Conservation (phyloP, 78 protist species). For the Dictyostelium purpureum region DNA sequence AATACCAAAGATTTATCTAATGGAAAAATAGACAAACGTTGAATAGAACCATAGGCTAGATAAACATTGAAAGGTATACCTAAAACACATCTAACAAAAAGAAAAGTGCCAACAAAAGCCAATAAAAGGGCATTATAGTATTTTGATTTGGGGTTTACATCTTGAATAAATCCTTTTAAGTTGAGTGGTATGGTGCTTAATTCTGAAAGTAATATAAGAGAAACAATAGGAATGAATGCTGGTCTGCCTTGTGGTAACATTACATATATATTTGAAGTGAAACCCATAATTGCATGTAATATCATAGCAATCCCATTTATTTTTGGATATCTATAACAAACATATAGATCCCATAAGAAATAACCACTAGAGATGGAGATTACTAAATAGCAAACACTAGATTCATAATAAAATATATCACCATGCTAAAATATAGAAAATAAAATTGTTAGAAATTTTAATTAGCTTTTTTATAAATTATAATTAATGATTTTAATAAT, state of each 20-base stretch:
- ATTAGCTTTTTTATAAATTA: neutral
- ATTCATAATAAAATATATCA: neutral
- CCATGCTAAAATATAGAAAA: neutral
- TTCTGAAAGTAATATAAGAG: conserved; percentile 13
- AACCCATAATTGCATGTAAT: conserved; percentile 42
- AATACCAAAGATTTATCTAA: conserved; percentile 20
- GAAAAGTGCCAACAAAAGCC: conserved; percentile 20
- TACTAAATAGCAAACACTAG: neutral
- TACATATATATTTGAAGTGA: conserved; percentile 12
- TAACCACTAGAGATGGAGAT: conserved; percentile 26
- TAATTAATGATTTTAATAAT: neutral
- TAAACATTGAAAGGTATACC: neutral
- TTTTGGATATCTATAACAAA: conserved; percentile 9
- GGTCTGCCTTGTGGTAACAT: conserved; percentile 29
- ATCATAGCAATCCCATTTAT: conserved; percentile 30
- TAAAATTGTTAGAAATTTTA: neutral
- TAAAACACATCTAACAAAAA: conserved; percentile 4
- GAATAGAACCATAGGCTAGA: neutral
- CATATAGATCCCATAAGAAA: conserved; percentile 47
- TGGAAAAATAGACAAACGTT: neutral
- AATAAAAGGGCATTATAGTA: neutral
- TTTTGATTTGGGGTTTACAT: conserved; percentile 15
- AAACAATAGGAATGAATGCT: neutral
- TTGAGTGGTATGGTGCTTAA: conserved; percentile 44
- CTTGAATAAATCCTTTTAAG: conserved; percentile 36